Base-by-base conservation (phyloP, 345 rosid species). In the Murraya koenigii region DNA sequence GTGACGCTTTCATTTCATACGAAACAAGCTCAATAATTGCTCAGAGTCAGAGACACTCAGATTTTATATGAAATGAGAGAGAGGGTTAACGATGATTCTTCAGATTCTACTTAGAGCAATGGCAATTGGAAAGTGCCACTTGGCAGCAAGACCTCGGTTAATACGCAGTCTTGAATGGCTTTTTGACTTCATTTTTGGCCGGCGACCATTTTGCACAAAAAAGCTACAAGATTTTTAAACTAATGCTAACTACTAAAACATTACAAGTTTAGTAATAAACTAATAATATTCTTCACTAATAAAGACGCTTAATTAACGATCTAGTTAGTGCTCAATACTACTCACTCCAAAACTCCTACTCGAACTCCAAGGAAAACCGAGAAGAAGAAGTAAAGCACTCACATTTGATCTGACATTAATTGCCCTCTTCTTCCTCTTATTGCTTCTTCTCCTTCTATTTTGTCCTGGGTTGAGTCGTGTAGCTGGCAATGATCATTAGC, bases 111-210 rank as follows among this genome's bases (percentile, higher is more conserved):
- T 65, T 35, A 54, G 25, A 4, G 20, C 1, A 8, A 52, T 3
- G 71, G 66, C 38, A 61, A 60, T 4, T 0, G 26, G 3, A 0
- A 36, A 30, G 14, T 15, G 71, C 74, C 70, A 67, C 75, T 44
- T 72, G 84, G 72, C 64, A 54, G n/a, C 26, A 44, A 3, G 49
- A 36, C 71, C 66, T 83, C 81, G 69, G 47, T 63, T 32, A 33
- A 33, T 5, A 74, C 58, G 79, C 83, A 84, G 72, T 78, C 77
- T 71, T 44, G 67, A 35, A 22, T 65, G 81, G 74, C 76, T 36
- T 76, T 44, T 76, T 82, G 86, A 81, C 86, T 62, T 75, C 33
- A 14, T 30, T 32, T 69, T 52, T 41, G 77, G 69, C 85, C 72
- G 86, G 83, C 84, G 63, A 38, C 28, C 60, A 54, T 4, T 13